Evolutionary conservation across 176 grass and related monocot genomes (phyloP), one percentile per base, ranked within the genome.

Genomic region (Coix lacrymajobi): DNA sequence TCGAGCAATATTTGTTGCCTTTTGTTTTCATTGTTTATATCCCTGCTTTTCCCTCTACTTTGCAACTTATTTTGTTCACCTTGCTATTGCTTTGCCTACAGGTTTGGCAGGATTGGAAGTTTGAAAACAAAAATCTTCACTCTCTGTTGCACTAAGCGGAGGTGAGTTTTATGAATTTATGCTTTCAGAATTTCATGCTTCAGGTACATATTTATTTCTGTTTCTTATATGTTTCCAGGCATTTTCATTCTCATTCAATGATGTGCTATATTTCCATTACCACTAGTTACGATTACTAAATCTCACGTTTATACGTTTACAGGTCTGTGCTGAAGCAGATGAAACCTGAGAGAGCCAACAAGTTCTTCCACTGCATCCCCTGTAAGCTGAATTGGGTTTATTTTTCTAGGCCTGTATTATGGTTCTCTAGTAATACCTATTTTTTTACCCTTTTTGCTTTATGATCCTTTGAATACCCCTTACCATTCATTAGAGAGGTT

Each of bases 291-390:
- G 5, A 34, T 39, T 57, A 37, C 8, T 28, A 54, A 81, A 78
- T 76, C 16, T 25, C 45, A 75, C 16, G 26, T 62, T n/a, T 76
- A 44, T 57, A 75, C 62, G n/a, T 80, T 69, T 88, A 29, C 87
- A 98, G 92, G 79, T 93, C 92, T 83, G 87, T 89, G 3, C 63
- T 98, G 75, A 98, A 93, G 67, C 90, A 85, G 85, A 83, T 98
- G 36, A 98, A 91, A 90, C 86, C 80, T 17, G 96, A 98, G 79
- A 78, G 92, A 69, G 90, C 93, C 76, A 93, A 90, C 83, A 80
- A 88, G 60, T 98, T 91, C 78, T 91, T 95, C 78, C 95, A 98
- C 79, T 98, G 96, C 84, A 92, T 93, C 90, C 96, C 96, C 12
- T 95, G 92, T 98, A 90, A 98, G 92, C 88, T 60, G 60, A 79